Conservation (phyloP, 306 rosid genomes). For the Cicer cuneatum region DNA sequence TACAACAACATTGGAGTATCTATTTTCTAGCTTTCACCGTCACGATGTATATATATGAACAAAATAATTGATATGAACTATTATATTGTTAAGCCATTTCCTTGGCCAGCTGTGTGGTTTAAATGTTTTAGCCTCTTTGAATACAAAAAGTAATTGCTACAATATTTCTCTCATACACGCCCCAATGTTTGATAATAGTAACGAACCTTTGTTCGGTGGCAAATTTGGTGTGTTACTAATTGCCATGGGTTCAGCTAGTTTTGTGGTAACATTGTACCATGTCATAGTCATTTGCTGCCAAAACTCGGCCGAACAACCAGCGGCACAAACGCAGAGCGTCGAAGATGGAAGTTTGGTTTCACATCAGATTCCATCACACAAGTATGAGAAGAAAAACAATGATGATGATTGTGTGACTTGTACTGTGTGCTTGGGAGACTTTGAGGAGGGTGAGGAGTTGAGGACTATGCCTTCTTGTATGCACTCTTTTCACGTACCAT, state of each 20-base stretch:
- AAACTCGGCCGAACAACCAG: neutral
- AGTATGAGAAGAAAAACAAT: conserved; percentile 39
- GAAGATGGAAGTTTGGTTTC: conserved; percentile 16
- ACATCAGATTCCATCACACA: conserved; percentile 53
- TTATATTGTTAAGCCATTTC: neutral
- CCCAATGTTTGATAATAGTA: neutral
- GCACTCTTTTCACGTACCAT: conserved; percentile 67
- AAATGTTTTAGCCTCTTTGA: neutral
- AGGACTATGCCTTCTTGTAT: conserved; percentile 59
- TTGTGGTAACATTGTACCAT: conserved; percentile 35
- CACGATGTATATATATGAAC: neutral
- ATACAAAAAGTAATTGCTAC: conserved; percentile 20
- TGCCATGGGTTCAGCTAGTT: conserved; percentile 36
- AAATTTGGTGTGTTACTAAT: conserved; percentile 9
- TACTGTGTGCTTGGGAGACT: conserved; percentile 63
- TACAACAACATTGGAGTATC: neutral
- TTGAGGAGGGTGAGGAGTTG: conserved; percentile 70
- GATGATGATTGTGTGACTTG: conserved; percentile 50
- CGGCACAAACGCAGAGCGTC: neutral
- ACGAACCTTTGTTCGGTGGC: neutral
- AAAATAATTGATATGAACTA: conserved; percentile 24
- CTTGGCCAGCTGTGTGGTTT: conserved; percentile 26
- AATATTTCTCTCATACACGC: neutral
- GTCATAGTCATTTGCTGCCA: conserved; percentile 25
- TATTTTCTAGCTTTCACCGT: conserved; percentile 28